Evolutionary conservation across 2,329 filamentous ascomycete species (phyloP).

Genomic region (Cladobotryum mycophilum): DNA sequence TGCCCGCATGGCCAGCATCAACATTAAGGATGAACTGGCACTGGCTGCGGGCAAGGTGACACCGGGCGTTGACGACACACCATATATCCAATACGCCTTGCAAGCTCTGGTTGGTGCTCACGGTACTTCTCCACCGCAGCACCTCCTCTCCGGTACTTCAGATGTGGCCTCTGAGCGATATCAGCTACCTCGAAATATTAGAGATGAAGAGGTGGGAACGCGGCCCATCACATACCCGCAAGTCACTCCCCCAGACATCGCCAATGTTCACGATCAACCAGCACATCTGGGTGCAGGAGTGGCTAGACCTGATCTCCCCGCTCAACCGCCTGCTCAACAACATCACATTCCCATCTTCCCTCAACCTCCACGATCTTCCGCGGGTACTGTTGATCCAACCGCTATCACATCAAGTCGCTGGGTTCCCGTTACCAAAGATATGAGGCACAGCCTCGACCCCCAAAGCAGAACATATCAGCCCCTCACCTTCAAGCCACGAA

Average conservation of each 20-base stretch:
- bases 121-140: slow-evolving; percentile 49
- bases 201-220: slow-evolving; percentile 12
- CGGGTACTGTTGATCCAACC: slow-evolving; percentile 7
- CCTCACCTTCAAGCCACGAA: slow-evolving; percentile 64
- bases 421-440: slow-evolving; percentile 30
- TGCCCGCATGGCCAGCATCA: slow-evolving; percentile 32
- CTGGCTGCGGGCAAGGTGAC: slow-evolving; percentile 52
- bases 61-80: slow-evolving; percentile 75
- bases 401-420: slow-evolving; percentile 15
- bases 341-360: neutral
- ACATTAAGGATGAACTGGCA: slow-evolving; percentile 47
- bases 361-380: slow-evolving; percentile 2
- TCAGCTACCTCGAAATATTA: slow-evolving; percentile 16
- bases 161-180: slow-evolving; percentile 27
- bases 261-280: neutral
- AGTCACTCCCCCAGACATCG: neutral
- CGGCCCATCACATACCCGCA: neutral
- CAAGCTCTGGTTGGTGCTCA: slow-evolving; percentile 76
- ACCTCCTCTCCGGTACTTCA: slow-evolving; percentile 40
- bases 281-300: neutral
- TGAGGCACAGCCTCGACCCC: slow-evolving; percentile 32
- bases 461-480: slow-evolving; percentile 35
- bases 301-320: neutral
- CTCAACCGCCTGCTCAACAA: neutral
- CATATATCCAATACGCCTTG: slow-evolving; percentile 84